These are phyloP conservation scores for Collybia mongolica DNA, from an alignment of 768 basidiomycete species.

Conservation along the genomic window DNA sequence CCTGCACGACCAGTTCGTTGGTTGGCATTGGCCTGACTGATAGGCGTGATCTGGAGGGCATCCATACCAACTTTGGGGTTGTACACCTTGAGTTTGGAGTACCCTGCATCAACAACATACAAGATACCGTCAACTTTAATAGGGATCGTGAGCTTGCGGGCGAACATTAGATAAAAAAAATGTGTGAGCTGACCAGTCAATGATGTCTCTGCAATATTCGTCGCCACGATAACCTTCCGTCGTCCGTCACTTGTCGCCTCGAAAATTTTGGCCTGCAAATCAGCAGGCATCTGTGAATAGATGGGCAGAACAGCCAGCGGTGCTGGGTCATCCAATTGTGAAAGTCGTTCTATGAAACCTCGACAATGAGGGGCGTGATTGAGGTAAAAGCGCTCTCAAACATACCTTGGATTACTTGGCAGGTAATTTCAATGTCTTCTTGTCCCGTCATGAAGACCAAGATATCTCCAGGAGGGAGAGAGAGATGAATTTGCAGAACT, in stretches of 20 bases:
- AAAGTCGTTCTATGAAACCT: constrained; percentile 69
- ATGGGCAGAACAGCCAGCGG: constrained; percentile 93
- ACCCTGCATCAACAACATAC: constrained; percentile 95
- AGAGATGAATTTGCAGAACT: constrained; percentile 93
- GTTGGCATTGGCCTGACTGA: constrained; percentile 97
- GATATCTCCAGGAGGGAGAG: constrained; percentile 90
- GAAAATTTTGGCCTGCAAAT: constrained; percentile 97
- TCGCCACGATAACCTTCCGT: constrained; percentile 96
- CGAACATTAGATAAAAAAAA: neutral
- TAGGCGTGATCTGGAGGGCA: constrained; percentile 96
- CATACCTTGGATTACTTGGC: constrained; percentile 86
- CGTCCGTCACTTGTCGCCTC: constrained; percentile 92
- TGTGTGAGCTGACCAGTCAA: constrained; percentile 72
- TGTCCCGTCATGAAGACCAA: constrained; percentile 99
- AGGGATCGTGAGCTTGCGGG: constrained; percentile 11
- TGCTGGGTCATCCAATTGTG: constrained; percentile 88
- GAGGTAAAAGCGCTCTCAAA: neutral
- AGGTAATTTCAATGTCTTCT: constrained; percentile 98
- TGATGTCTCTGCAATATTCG: constrained; percentile 98
- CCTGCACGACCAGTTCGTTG: constrained; percentile 97
- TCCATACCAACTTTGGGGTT: constrained; percentile 99
- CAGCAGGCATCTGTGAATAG: constrained; percentile 99
- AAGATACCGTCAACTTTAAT: constrained; percentile 90
- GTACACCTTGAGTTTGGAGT: constrained; percentile 97
- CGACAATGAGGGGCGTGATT: constrained; percentile 1